These are phyloP conservation scores for Mucor irregularis DNA, from an alignment of 371 early-diverging fungal species.

Conservation along the genomic window DNA sequence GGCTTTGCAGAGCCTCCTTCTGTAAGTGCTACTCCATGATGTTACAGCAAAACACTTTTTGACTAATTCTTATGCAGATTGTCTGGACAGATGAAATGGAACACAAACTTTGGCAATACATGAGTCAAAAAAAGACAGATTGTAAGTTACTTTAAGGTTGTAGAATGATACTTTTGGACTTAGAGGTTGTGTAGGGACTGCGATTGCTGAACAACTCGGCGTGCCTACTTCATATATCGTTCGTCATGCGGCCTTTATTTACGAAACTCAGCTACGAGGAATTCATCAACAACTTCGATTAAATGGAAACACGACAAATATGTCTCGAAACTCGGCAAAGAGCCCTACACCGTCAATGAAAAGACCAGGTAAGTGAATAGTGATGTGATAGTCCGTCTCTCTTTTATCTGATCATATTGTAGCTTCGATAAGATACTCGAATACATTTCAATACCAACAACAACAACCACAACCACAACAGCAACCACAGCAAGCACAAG, in stretches of 20 bases:
- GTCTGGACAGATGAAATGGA: slow-evolving; percentile 71
- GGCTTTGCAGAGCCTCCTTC: slow-evolving; percentile 59
- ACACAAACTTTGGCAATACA: slow-evolving; percentile 59
- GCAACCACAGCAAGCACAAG: neutral
- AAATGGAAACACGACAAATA: slow-evolving; percentile 15
- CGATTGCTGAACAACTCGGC: slow-evolving; percentile 56
- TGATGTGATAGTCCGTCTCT: neutral
- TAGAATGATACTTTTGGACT: neutral
- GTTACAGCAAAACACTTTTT: neutral
- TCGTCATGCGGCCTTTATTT: slow-evolving; percentile 61
- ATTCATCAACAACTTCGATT: slow-evolving; percentile 55
- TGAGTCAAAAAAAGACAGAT: slow-evolving; percentile 61
- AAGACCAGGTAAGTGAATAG: slow-evolving; percentile 23
- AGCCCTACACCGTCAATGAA: slow-evolving; percentile 11
- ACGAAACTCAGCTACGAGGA: slow-evolving; percentile 65
- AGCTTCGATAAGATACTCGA: slow-evolving; percentile 19
- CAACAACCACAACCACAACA: slow-evolving; percentile 2
- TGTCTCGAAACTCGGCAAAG: slow-evolving; percentile 9
- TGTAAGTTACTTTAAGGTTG: slow-evolving; percentile 38
- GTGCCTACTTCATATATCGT: slow-evolving; percentile 60
- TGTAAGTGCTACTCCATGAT: slow-evolving; percentile 27
- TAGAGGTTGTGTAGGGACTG: slow-evolving; percentile 46
- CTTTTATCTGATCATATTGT: neutral
- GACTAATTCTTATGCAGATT: slow-evolving; percentile 37
- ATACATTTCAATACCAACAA: slow-evolving; percentile 9